Evolutionary conservation across 441 rosid genomes (phyloP).

Genomic region (Mallotus repandus): DNA sequence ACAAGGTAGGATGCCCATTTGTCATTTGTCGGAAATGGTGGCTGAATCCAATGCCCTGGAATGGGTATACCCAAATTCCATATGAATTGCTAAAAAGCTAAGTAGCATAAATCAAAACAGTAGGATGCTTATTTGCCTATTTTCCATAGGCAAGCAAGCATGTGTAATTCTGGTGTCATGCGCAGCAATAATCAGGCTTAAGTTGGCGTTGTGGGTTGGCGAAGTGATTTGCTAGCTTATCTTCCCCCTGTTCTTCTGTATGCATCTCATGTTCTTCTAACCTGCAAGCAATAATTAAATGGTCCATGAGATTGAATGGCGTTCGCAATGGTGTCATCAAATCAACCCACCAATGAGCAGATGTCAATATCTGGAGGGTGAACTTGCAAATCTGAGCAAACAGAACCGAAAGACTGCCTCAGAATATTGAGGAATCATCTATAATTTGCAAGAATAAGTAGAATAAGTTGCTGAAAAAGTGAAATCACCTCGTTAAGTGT

Average conservation of each 20-base stretch:
- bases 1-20: conserved; percentile 79
- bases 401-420: not conserved
- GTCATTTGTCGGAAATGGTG: conserved; percentile 71
- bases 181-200: not conserved
- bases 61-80: conserved; percentile 50
- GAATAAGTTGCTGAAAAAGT: conserved; percentile 4
- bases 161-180: not conserved
- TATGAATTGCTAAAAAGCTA: conserved; percentile 4
- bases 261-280: conserved; percentile 91
- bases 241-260: conserved; percentile 82
- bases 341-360: too few relatives aligned
- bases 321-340: too few relatives aligned
- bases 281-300: conserved; percentile 44
- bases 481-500: conserved; percentile 77
- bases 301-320: conserved; percentile 1
- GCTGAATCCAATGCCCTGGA: conserved; percentile 83
- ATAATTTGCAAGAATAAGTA: not conserved
- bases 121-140: not conserved
- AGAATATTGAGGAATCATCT: too few relatives aligned
- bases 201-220: not conserved
- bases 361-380: not conserved
- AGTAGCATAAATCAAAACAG: not conserved
- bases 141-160: not conserved
- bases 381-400: not conserved
- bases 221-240: conserved; percentile 29